Conservation (phyloP, 306 rosid genomes). For the Ormosia emarginata region DNA sequence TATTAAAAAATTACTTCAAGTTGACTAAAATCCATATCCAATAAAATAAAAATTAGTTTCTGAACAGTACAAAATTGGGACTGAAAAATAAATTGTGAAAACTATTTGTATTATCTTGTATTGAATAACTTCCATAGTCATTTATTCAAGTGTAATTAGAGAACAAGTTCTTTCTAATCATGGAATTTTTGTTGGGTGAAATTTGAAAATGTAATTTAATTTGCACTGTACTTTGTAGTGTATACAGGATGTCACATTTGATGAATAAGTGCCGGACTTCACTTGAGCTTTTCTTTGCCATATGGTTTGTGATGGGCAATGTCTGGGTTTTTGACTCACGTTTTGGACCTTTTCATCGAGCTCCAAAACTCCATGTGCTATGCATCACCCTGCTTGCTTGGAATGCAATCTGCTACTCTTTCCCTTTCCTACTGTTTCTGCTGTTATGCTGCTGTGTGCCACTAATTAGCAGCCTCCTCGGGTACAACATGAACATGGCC, state of each 20-base stretch:
- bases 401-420: slow-evolving; percentile 94
- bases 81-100: background rate
- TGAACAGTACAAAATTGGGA: background rate
- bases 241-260: slow-evolving; percentile 69
- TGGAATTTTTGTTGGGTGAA: background rate
- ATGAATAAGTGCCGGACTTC: slow-evolving; percentile 78
- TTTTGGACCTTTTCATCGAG: slow-evolving; percentile 61
- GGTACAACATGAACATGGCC: slow-evolving; percentile 90
- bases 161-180: background rate
- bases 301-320: slow-evolving; percentile 99
- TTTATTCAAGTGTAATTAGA: background rate
- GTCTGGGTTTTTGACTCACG: slow-evolving; percentile 95
- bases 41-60: background rate
- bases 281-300: slow-evolving; percentile 88
- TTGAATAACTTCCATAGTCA: background rate
- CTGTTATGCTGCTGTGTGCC: slow-evolving; percentile 92
- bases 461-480: slow-evolving; percentile 62
- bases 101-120: background rate
- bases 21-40: background rate
- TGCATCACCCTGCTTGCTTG: slow-evolving; percentile 78
- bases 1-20: background rate
- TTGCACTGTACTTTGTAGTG: background rate
- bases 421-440: slow-evolving; percentile 88
- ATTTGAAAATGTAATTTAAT: background rate
- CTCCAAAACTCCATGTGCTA: slow-evolving; percentile 84